Evolutionary conservation across 2,329 filamentous ascomycete species (phyloP), one percentile per base, ranked within the genome.

Genomic region (Aureobasidium subglaciale): DNA sequence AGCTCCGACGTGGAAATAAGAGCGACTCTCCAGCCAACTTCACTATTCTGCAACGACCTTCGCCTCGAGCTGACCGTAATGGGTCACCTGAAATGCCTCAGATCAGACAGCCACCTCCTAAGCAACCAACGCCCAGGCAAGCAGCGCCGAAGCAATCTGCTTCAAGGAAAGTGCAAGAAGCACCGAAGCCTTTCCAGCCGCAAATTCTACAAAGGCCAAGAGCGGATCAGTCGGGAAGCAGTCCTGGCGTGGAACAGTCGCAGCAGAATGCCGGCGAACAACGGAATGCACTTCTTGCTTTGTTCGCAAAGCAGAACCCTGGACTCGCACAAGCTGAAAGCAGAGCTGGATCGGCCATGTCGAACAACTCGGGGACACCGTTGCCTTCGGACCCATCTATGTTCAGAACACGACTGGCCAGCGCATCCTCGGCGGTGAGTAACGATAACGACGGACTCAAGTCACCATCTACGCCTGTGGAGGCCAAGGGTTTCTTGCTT

Each of bases 401-500:
- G 15, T 58, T 52, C 27, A 59, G 48, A 46, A 62, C 62, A 3
- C 58, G 62, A 25, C 52, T 65, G 29, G 63, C 63, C 4, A 65
- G 63, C 52, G 58, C 64, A 25, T 57, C 59, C 5, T 63, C 58
- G 25, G 55, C 56, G 20, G 56, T 50, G 29, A 63, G 62, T 41
- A 61, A 59, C 13, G 50, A 55, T 9, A 53, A 53, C 18, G 60
- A 61, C 40, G 41, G 52, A 7, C 52, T 42, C 13, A 64, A 58
- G 22, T 38, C 59, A 55, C 55, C 58, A 24, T 43, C 45, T 10
- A 65, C 66, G 27, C 64, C 66, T 7, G 63, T 63, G 15, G 65
- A 70, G 58, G 62, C 63, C 9, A 69, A 68, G 59, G 67, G 64
- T 34, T 67, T 70, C 40, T 59, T 70, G 59, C 57, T 69, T 58